Conservation (phyloP, 441 rosid genomes). For the Populus hybrid region DNA sequence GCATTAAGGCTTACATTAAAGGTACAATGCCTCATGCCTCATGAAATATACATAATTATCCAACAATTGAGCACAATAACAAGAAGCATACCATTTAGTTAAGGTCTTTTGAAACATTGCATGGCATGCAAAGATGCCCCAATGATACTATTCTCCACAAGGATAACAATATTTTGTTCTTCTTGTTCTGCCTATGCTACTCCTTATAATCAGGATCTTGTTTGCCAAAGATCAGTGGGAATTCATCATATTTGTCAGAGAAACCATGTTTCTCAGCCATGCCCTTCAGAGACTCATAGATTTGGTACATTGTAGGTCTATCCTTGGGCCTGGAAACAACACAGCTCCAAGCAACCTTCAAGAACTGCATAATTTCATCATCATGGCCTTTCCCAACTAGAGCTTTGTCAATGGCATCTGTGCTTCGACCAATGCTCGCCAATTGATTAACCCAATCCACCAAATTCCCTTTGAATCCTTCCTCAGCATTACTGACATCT, state of each 20-base stretch:
- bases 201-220: constrained; percentile 34
- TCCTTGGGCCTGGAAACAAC: constrained; percentile 59
- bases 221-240: constrained; percentile 56
- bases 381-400: constrained; percentile 55
- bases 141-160: neutral
- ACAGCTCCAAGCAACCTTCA: constrained; percentile 55
- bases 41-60: neutral
- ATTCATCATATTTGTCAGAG: constrained; percentile 57
- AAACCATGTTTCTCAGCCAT: constrained; percentile 47
- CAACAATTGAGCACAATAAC: neutral
- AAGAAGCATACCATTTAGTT: neutral
- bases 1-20: neutral
- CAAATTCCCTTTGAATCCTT: constrained; percentile 60
- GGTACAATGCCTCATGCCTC: neutral
- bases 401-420: constrained; percentile 50
- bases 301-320: constrained; percentile 73
- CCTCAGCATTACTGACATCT: constrained; percentile 36
- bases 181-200: neutral
- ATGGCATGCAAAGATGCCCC: neutral
- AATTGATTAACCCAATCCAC: constrained; percentile 74
- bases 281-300: constrained; percentile 52
- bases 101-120: neutral
- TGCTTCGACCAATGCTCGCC: constrained; percentile 36
- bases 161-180: neutral
- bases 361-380: constrained; percentile 57